Evolutionary conservation across 768 basidiomycete species (phyloP), one percentile per base, ranked within the genome.

Genomic region (Podaxis sp.): DNA sequence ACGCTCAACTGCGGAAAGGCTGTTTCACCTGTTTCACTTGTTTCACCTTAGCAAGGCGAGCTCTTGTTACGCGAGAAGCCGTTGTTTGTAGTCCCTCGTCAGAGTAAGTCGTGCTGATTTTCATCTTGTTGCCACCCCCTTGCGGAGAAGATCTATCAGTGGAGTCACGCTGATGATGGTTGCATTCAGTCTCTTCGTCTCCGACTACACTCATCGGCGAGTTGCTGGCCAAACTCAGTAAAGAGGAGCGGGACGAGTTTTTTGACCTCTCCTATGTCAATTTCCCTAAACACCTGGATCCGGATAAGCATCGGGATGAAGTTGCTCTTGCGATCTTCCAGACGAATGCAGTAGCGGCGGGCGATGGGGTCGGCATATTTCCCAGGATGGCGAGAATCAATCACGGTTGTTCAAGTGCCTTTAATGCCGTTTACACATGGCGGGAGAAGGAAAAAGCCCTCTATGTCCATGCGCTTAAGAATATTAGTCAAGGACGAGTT

Each of bases 341-440:
- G 70, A 89, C 88, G 2, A 90, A 89, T 66, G 85, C 84, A 1
- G 84, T 88, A 6, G 73, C 81, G 2, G 81, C 86, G 3, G 85
- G 84, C 1, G 72, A 76, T 1, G 68, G 73, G 20, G 82, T 83
- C 2, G 88, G 87, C 0, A 76, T 90, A n/a, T 89, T 89, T 70
- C 87, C 87, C n/a, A 76, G 71, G 22, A 87, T 85, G 80, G 86
- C 87, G 12, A 77, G 88, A 48, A 66, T 89, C 64, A 90, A 90
- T 66, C 88, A 89, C 65, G 88, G 85, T 0, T 89, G 88, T 68
- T 83, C 87, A 3, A 77, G 80, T 58, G 86, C 86, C 5, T 89
- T 90, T 75, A 89, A 89, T 70, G 79, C 77, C 4, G 84, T 89
- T 12, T 89, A 89, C 68, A 77, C 77, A 0, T 89, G 84, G 84